Base-by-base conservation (phyloP, 306 rosid species). In the Dicorynia guianensis region DNA sequence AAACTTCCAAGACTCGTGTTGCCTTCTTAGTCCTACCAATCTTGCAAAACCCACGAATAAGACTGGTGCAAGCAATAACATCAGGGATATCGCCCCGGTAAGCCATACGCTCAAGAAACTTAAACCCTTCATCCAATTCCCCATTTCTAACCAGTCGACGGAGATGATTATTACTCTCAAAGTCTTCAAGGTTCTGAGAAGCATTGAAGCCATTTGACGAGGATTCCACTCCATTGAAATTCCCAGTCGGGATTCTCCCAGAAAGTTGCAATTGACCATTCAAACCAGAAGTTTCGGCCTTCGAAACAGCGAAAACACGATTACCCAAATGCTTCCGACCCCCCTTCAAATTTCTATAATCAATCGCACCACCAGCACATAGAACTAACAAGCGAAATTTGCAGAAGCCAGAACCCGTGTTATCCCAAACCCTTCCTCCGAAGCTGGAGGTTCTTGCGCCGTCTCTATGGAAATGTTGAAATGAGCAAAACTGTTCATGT, bases 31-130 rank as follows among this genome's bases (percentile, higher is more conserved):
- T 87, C 80, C 75, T 85, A 0, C 96, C 89, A 8, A 13, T 70
- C 77, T 77, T 93, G 81, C 99, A 96, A 76, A 90, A 87, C 61
- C 89, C 92, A 1, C 99, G 93, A 69, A 96, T 92, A 56, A 96
- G 81, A 44, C 89, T 89, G 12, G 97, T 96, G 72, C 96, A 92
- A 1, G 89, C 90, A 61, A 89, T 84, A 35, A 87, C 85, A 76
- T 96, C 96, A 0, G 99, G 99, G n/a, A 85, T 81, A 19, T 86
- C 86, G 0, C 96, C 97, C 2, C 57, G 86, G 80, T 57, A 81
- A 55, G 79, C 85, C 91, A 90, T 86, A 47, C 71, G 80, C 81
- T 92, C 91, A 0, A 96, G 78, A 70, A 84, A 83, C 80, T 69
- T 86, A 67, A 92, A 82, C 46, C 84, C 99, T 75, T 83, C 87